These are phyloP conservation scores for Babesia ovis DNA, from an alignment of 169 alveolate genomes.

Conservation along the genomic window DNA sequence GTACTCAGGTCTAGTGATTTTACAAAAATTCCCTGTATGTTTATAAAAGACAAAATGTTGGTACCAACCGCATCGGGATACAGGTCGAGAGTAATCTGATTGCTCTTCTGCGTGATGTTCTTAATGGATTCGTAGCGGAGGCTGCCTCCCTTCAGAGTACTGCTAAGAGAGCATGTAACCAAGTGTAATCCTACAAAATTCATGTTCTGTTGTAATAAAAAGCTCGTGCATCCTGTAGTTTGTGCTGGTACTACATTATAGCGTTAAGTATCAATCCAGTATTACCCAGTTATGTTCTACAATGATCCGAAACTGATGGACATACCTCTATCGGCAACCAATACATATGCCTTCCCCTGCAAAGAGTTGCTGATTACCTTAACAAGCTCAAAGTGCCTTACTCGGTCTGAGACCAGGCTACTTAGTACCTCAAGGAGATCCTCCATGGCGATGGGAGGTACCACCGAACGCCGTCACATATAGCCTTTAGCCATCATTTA, in stretches of 20 bases:
- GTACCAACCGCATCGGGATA: neutral
- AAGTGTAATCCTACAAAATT: slow-evolving; percentile 38
- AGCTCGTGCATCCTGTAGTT: no score
- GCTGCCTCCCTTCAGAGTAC: slow-evolving; percentile 46
- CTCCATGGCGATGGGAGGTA: slow-evolving; percentile 42
- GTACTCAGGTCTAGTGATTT: slow-evolving; percentile 29
- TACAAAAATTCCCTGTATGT: slow-evolving; percentile 1
- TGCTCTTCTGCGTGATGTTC: neutral
- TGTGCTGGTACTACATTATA: no score
- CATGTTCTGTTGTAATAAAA: no score
- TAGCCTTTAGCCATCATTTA: neutral
- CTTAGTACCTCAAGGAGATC: slow-evolving; percentile 39
- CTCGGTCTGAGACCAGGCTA: slow-evolving; percentile 58
- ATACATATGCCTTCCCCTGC: slow-evolving; percentile 37
- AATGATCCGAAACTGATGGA: neutral
- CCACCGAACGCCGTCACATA: neutral
- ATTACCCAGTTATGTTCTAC: no score
- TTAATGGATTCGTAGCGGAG: slow-evolving; percentile 23
- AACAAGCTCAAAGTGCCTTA: slow-evolving; percentile 63
- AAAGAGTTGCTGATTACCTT: slow-evolving; percentile 50
- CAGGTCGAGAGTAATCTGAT: neutral
- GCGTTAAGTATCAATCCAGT: no score
- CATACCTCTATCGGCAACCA: slow-evolving; percentile 59
- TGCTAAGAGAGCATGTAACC: slow-evolving; percentile 55
- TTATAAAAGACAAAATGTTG: no score